Evolutionary conservation across 169 alveolate genomes (phyloP).

Genomic region (Miamiensis avidus): DNA sequence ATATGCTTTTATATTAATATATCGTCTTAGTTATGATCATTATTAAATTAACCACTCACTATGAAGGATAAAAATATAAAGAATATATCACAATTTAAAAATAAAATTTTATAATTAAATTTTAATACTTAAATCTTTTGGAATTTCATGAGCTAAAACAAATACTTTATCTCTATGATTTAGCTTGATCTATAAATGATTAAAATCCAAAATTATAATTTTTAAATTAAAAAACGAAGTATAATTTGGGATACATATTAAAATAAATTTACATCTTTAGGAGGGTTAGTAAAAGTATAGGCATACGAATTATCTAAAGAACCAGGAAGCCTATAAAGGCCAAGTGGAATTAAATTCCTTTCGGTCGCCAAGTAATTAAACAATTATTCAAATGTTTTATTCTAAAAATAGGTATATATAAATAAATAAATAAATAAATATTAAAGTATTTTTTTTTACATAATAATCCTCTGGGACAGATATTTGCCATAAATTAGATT

Average conservation of each 20-base stretch:
- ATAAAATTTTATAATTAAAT: neutral
- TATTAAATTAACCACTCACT: neutral
- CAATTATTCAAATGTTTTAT: slow-evolving; percentile 79
- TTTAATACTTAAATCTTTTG: slow-evolving; percentile 52
- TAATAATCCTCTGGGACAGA: slow-evolving; percentile 81
- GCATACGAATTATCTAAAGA: slow-evolving; percentile 82
- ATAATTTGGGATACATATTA: neutral
- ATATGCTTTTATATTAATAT: neutral
- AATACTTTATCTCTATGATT: slow-evolving; percentile 81
- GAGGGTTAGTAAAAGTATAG: slow-evolving; percentile 82
- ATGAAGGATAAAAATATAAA: neutral
- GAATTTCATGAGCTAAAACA: slow-evolving; percentile 72
- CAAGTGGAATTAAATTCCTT: slow-evolving; percentile 71
- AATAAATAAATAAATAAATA: too few relatives aligned
- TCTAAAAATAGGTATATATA: slow-evolving; percentile 13
- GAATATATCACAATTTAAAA: neutral
- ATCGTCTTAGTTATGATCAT: too few relatives aligned
- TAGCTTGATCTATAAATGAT: slow-evolving; percentile 65
- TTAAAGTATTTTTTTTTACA: neutral
- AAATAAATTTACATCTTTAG: slow-evolving; percentile 7
- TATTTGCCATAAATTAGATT: slow-evolving; percentile 82
- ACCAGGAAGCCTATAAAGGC: slow-evolving; percentile 80
- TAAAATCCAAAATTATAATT: neutral
- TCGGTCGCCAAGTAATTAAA: slow-evolving; percentile 71
- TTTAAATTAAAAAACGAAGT: neutral